Evolutionary conservation across 768 basidiomycete genomes (phyloP).

Genomic region (Hypholoma fasciculare): DNA sequence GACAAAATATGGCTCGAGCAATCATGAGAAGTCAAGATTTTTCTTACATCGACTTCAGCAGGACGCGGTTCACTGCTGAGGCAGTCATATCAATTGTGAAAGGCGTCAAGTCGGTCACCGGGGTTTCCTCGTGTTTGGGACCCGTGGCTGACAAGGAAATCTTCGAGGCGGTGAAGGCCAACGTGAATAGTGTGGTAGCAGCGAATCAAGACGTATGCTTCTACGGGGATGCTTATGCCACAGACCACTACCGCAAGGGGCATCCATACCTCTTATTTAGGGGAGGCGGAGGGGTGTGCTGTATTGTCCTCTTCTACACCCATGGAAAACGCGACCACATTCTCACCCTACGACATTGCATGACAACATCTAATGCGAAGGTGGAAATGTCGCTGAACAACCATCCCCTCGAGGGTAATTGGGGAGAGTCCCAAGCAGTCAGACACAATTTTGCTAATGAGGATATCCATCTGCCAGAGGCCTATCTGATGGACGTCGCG

Average conservation of each 20-base stretch:
- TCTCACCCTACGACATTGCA: conserved; percentile 1
- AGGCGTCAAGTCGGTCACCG: conserved; percentile 2
- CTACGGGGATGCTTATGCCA: neutral
- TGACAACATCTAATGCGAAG: neutral
- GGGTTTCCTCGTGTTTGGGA: neutral
- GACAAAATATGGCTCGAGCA: conserved; percentile 2
- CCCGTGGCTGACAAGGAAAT: neutral
- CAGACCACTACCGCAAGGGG: conserved; percentile 2
- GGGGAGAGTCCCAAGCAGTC: conserved; percentile 1
- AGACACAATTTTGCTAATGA: neutral
- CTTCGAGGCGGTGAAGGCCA: neutral
- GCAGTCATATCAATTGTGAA: neutral
- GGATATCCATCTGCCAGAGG: conserved; percentile 1
- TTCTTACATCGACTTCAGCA: conserved; percentile 2
- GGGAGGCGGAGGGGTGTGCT: neutral
- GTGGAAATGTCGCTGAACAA: conserved; percentile 5
- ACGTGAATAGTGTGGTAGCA: neutral
- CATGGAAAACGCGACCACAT: neutral
- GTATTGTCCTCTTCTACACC: conserved; percentile 1
- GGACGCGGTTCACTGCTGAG: neutral
- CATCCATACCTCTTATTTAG: conserved; percentile 1
- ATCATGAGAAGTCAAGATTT: conserved; percentile 6
- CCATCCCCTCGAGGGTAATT: neutral
- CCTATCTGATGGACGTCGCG: neutral
- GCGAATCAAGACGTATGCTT: neutral